These are phyloP conservation scores for Vigna nakashimae DNA, from an alignment of 306 rosid species.

Conservation along the genomic window DNA sequence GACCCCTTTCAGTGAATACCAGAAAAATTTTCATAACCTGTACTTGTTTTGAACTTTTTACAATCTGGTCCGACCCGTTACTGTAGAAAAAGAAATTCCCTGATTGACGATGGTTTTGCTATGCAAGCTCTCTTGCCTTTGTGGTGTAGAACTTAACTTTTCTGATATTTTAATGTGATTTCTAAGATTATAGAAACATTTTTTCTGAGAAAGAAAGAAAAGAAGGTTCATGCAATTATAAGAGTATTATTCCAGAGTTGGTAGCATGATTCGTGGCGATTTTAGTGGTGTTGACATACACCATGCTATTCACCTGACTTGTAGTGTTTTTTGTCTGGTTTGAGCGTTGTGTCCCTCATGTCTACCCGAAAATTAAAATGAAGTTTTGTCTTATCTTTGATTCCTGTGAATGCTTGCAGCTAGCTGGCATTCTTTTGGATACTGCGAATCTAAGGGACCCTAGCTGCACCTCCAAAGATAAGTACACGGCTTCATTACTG, in stretches of 20 bases:
- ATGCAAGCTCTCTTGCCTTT: no score
- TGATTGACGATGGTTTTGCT: no score
- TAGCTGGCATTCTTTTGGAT: constrained; percentile 82
- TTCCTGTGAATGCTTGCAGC: constrained; percentile 49
- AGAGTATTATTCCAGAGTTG: neutral
- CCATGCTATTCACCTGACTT: neutral
- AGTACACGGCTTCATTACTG: constrained; percentile 80
- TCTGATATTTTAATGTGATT: neutral
- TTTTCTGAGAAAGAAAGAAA: neutral
- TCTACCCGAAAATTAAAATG: neutral
- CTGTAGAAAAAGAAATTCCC: no score
- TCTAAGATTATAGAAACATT: neutral
- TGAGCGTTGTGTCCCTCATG: neutral
- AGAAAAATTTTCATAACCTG: no score
- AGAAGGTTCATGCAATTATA: neutral
- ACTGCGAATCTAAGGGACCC: constrained; percentile 63
- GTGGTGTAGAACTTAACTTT: neutral
- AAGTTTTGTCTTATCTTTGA: neutral
- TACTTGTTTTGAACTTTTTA: no score
- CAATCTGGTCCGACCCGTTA: no score
- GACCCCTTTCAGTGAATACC: no score
- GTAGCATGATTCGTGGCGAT: neutral
- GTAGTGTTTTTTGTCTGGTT: neutral
- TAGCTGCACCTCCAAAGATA: constrained; percentile 69
- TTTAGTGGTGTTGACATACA: neutral